Base-by-base conservation (phyloP, 805 yeast species). In the Kazachstania martiniae region DNA sequence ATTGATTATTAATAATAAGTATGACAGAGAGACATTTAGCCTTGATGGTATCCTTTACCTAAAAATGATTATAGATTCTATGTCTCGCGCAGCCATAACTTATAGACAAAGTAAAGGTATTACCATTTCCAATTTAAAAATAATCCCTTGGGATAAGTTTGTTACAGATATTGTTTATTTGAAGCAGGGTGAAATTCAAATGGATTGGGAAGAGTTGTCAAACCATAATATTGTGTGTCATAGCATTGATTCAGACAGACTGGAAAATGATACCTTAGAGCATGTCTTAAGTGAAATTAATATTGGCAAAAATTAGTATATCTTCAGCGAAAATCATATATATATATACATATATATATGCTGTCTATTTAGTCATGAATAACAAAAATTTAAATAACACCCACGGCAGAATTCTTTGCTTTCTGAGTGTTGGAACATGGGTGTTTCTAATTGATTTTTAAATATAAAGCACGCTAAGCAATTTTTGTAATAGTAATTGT, bases 1-100 rank as follows among this genome's bases (percentile, higher is more conserved):
- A 5, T 51, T 86, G 12, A 53, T 87, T 8, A 54, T 86, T 18
- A 87, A 87, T 53, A 91, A 93, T 4, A 60, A 71, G 21, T 58
- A 59, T 31, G 96, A 87, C 50, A 63, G 95, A 37, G 96, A 87
- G 51, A 85, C 95, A 0, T 63, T 58, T 31, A 79, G 80, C 0
- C 63, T 82, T 65, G 57, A 62, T 19, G 84, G 87, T 0, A 31
- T 56, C 3, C 80, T 72, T 24, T 80, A 74, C 47, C 59, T 83
- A 3, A 52, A 62, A 14, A 65, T 74, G 4, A 63, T 85, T 5
- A 66, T 51, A 1, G 51, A 48, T n/a, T 44, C 58, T 1, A 52
- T 53, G 58, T 27, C 41, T 8, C 40, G 46, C 25, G 42, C 54
- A 2, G 38, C 47, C 4, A 34, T 32, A 10, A 36, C 36, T 19